phyloP scores from a whole-genome alignment of 495 filamentous ascomycete species.

The Penicillium ucsense region DNA sequence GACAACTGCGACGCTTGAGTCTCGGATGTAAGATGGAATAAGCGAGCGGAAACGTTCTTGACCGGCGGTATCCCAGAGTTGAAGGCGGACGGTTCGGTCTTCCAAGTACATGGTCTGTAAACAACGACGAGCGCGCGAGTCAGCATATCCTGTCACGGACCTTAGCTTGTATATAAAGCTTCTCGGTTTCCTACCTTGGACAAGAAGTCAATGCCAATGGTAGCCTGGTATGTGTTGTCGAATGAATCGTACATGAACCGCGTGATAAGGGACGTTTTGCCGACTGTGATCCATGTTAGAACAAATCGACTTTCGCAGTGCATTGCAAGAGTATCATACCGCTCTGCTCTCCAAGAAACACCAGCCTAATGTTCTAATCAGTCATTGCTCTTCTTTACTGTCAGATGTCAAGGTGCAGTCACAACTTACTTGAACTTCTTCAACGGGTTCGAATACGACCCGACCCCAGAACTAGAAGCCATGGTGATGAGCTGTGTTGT shows the following conservation, averaged over 20 bases:
- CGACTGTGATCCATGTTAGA: slow-evolving; percentile 49
- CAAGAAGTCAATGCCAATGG: slow-evolving; percentile 98
- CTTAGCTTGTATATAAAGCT: background rate
- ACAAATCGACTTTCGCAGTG: background rate
- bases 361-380: slow-evolving; percentile 51
- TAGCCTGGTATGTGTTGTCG: slow-evolving; percentile 99
- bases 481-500: slow-evolving; percentile 25
- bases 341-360: slow-evolving; percentile 96
- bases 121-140: background rate
- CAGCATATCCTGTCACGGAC: background rate
- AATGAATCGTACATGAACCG: slow-evolving; percentile 99
- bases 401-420: background rate
- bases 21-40: slow-evolving; percentile 96
- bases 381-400: background rate
- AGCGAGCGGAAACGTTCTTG: slow-evolving; percentile 94
- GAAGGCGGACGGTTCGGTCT: slow-evolving; percentile 92
- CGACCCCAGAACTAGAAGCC: slow-evolving; percentile 52
- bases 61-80: slow-evolving; percentile 97
- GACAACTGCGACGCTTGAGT: slow-evolving; percentile 92
- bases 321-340: slow-evolving; percentile 44
- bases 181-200: slow-evolving; percentile 60
- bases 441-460: slow-evolving; percentile 95
- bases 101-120: slow-evolving; percentile 96
- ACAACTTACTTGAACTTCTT: slow-evolving; percentile 95
- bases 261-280: slow-evolving; percentile 97